phyloP scores from a whole-genome alignment of 306 rosid genomes.

The Biancaea sappan region DNA sequence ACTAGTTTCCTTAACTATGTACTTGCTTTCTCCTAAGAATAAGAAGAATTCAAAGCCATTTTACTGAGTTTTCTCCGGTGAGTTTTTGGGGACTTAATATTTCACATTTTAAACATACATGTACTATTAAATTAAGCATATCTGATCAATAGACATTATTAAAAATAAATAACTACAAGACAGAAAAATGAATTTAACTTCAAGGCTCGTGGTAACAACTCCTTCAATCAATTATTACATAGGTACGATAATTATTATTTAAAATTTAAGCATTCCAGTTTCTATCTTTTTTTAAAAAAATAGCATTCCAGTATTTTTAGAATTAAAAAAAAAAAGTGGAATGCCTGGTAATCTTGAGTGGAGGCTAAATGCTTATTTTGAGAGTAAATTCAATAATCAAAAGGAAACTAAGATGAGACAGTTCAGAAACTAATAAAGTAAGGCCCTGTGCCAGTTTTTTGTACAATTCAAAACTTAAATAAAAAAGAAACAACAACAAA shows the following conservation, averaged over 20 bases:
- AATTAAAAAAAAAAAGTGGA: neutral
- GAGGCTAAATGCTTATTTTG: neutral
- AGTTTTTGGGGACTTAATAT: neutral
- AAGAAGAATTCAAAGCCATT: too few species aligned
- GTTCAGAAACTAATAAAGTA: neutral
- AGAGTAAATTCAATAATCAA: slow-evolving; percentile 8
- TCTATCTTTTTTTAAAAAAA: too few species aligned
- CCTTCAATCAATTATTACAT: neutral
- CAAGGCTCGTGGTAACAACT: neutral
- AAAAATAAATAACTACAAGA: neutral
- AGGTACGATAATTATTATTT: neutral
- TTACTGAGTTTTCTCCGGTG: too few species aligned
- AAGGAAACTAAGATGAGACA: slow-evolving; percentile 20
- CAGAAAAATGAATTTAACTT: neutral
- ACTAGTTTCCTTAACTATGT: too few species aligned
- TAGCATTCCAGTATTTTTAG: neutral
- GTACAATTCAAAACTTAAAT: slow-evolving; percentile 10
- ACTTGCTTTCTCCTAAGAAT: too few species aligned
- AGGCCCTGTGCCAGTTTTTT: neutral
- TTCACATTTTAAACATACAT: neutral
- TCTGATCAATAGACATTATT: neutral
- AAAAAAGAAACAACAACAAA: neutral
- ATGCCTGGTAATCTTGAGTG: neutral
- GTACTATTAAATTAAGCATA: neutral
- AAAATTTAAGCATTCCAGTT: neutral